Conservation (phyloP, 2,329 filamentous ascomycete species). For the Fusarium buharicum region DNA sequence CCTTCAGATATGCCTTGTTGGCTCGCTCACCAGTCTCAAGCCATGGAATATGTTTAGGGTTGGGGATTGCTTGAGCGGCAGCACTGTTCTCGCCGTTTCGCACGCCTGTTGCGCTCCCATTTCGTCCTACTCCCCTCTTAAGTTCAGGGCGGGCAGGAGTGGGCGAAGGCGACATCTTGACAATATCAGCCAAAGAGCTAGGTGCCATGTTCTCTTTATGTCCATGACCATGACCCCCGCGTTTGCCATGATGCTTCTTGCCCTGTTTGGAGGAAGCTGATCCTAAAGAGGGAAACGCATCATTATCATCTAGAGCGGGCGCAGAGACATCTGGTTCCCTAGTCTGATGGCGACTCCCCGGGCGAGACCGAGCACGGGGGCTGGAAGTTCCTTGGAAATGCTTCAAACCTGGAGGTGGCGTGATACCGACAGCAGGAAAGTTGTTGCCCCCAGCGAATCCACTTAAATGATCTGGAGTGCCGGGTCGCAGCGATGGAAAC, state of each 20-base stretch:
- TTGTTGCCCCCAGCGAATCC: conserved; percentile 64
- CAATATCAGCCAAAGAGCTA: conserved; percentile 89
- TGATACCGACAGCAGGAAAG: conserved; percentile 63
- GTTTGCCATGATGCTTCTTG: conserved; percentile 94
- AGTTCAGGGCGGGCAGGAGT: conserved; percentile 69
- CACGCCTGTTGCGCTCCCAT: conserved; percentile 72
- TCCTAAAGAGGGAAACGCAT: conserved; percentile 91
- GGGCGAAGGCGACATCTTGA: conserved; percentile 94
- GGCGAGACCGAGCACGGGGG: conserved; percentile 81
- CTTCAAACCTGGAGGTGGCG: conserved; percentile 77
- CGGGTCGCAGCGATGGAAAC: conserved; percentile 79
- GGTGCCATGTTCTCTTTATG: conserved; percentile 75
- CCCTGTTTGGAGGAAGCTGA: conserved; percentile 78
- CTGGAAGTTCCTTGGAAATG: conserved; percentile 69
- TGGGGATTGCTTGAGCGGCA: conserved; percentile 83
- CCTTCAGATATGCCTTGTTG: conserved; percentile 95
- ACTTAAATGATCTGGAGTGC: conserved; percentile 67
- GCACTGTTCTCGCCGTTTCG: conserved; percentile 80
- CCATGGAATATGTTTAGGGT: conserved; percentile 95
- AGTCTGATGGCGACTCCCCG: conserved; percentile 77
- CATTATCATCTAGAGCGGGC: conserved; percentile 88
- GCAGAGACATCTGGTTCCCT: conserved; percentile 72
- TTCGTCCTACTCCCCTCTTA: conserved; percentile 66
- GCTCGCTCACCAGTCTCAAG: conserved; percentile 90
- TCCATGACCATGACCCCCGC: conserved; percentile 79